Conservation (phyloP, 2,329 filamentous ascomycete genomes). For the Botrytis fabae region DNA sequence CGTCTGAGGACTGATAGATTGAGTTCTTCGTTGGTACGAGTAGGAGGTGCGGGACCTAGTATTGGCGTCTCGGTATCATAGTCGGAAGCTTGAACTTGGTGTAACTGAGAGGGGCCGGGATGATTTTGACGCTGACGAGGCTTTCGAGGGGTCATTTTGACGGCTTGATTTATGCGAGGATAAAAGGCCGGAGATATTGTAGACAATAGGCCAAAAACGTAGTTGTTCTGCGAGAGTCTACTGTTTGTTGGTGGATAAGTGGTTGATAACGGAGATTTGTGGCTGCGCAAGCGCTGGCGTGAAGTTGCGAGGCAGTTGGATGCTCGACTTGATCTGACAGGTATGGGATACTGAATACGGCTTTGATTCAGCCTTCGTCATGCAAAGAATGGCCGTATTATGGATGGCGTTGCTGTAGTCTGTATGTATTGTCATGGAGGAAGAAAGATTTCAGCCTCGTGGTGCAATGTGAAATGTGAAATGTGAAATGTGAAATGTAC, state of each 20-base stretch:
- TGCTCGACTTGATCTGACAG: neutral
- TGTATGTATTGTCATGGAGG: neutral
- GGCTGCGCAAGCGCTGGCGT: neutral
- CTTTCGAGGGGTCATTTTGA: constrained; percentile 44
- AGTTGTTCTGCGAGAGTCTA: neutral
- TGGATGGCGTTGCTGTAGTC: neutral
- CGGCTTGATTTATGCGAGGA: neutral
- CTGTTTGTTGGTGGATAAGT: neutral
- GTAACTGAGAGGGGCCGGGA: constrained; percentile 38
- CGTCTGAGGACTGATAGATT: constrained; percentile 83
- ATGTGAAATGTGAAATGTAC: neutral
- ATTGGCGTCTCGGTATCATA: constrained; percentile 51
- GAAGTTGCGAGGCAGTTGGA: neutral
- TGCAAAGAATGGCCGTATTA: neutral
- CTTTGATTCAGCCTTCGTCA: neutral
- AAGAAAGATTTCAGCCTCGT: constrained; percentile 7
- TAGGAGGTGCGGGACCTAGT: constrained; percentile 40
- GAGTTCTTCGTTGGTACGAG: constrained; percentile 76
- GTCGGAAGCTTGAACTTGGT: constrained; percentile 50
- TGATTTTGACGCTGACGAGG: constrained; percentile 40
- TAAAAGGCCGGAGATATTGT: too few relatives aligned
- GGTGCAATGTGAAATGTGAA: neutral
- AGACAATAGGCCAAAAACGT: neutral
- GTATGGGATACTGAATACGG: too few relatives aligned
- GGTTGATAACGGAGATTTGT: neutral